These are phyloP conservation scores for Podaxis sp. DNA, from an alignment of 768 basidiomycete species.

Conservation along the genomic window DNA sequence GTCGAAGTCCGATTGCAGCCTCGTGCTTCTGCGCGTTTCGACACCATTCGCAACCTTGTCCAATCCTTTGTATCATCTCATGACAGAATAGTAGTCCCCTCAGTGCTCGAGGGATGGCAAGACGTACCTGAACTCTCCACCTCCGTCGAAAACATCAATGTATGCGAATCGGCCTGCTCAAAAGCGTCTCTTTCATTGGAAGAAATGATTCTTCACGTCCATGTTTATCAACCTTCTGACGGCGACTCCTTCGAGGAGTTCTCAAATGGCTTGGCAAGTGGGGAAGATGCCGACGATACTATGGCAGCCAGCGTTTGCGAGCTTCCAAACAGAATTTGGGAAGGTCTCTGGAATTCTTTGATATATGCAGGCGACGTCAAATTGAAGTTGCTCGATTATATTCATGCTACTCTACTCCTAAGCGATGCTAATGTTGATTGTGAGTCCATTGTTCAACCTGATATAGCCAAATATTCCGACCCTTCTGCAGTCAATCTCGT, in stretches of 20 bases:
- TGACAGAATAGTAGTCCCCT: slow-evolving; percentile 65
- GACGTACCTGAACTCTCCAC: slow-evolving; percentile 63
- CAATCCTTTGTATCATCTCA: slow-evolving; percentile 52
- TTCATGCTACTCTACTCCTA: slow-evolving; percentile 90
- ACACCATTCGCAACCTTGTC: slow-evolving; percentile 66
- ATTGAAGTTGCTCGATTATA: slow-evolving; percentile 84
- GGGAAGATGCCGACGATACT: slow-evolving; percentile 68
- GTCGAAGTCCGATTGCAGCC: slow-evolving; percentile 81
- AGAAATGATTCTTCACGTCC: slow-evolving; percentile 67
- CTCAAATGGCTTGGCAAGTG: slow-evolving; percentile 44
- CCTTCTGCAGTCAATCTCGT: slow-evolving; percentile 72
- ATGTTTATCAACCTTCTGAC: slow-evolving; percentile 82
- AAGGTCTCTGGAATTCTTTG: slow-evolving; percentile 91
- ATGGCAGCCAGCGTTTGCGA: slow-evolving; percentile 90
- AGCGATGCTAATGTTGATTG: slow-evolving; percentile 86
- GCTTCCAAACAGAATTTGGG: slow-evolving; percentile 77
- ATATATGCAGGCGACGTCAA: slow-evolving; percentile 87
- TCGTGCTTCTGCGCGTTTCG: slow-evolving; percentile 67
- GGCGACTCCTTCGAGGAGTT: slow-evolving; percentile 72
- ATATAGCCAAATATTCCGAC: not conserved
- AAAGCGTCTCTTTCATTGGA: slow-evolving; percentile 46
- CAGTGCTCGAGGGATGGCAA: slow-evolving; percentile 75
- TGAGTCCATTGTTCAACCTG: slow-evolving; percentile 21
- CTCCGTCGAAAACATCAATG: slow-evolving; percentile 72
- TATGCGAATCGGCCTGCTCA: slow-evolving; percentile 68